Evolutionary conservation across 2,329 filamentous ascomycete genomes (phyloP).

Genomic region (Parafenestella ontariensis): DNA sequence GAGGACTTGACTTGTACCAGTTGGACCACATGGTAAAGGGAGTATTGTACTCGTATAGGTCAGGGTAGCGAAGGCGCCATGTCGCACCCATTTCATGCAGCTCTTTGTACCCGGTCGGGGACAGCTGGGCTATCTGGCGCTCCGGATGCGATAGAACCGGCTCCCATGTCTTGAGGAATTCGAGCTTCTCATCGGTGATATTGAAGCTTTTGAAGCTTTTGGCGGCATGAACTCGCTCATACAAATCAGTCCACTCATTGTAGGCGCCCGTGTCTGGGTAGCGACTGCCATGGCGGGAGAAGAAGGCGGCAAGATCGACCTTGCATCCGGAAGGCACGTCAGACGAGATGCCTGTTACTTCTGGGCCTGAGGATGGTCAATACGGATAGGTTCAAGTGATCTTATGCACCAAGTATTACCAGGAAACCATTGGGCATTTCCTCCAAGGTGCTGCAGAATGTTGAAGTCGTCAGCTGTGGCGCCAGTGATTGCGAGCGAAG

Average conservation of each 20-base stretch:
- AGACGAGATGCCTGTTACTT: slow-evolving; percentile 63
- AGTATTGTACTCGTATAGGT: slow-evolving; percentile 58
- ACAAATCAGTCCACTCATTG: slow-evolving; percentile 58
- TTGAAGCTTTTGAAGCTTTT: slow-evolving; percentile 60
- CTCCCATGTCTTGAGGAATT: slow-evolving; percentile 66
- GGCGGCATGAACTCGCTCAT: slow-evolving; percentile 58
- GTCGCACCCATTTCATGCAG: slow-evolving; percentile 63
- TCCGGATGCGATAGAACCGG: slow-evolving; percentile 63
- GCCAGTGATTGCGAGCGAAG: slow-evolving; percentile 14
- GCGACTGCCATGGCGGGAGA: slow-evolving; percentile 67
- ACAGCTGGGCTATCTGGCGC: slow-evolving; percentile 65
- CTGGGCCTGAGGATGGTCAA: slow-evolving; percentile 54
- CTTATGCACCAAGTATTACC: no score
- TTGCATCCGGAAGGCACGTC: slow-evolving; percentile 63
- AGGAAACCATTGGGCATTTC: slow-evolving; percentile 51
- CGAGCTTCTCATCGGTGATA: slow-evolving; percentile 57
- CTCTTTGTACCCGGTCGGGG: slow-evolving; percentile 69
- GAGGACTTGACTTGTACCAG: slow-evolving; percentile 61
- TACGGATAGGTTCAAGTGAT: no score
- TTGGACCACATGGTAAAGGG: slow-evolving; percentile 70
- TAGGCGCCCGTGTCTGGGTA: slow-evolving; percentile 70
- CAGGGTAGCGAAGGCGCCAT: slow-evolving; percentile 54
- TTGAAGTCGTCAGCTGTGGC: slow-evolving; percentile 37
- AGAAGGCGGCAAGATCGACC: slow-evolving; percentile 67
- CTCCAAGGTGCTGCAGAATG: slow-evolving; percentile 47